phyloP scores from a whole-genome alignment of 768 basidiomycete genomes.

The Paxillus involutus region DNA sequence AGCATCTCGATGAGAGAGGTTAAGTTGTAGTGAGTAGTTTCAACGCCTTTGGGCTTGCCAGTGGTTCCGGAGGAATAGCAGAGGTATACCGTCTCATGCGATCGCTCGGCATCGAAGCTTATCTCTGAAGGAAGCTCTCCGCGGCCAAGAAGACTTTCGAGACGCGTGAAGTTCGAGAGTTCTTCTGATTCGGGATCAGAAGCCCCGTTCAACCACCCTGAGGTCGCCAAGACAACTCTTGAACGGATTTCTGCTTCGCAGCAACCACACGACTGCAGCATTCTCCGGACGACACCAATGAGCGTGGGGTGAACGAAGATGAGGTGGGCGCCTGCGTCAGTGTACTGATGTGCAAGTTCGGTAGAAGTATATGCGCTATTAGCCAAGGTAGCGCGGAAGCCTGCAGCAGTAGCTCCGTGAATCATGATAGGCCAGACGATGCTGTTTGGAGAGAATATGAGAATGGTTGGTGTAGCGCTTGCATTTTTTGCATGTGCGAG shows the following conservation, averaged over 20 bases:
- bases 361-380: constrained; percentile 68
- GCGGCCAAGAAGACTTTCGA: constrained; percentile 51
- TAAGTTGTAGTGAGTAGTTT: constrained; percentile 71
- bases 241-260: constrained; percentile 45
- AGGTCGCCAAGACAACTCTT: constrained; percentile 57
- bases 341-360: constrained; percentile 74
- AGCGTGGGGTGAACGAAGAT: constrained; percentile 68
- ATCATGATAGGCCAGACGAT: constrained; percentile 53
- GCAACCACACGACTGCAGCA: constrained; percentile 53
- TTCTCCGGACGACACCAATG: constrained; percentile 51
- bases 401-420: constrained; percentile 55
- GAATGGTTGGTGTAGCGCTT: constrained; percentile 41
- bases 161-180: constrained; percentile 33
- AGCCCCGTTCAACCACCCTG: constrained; percentile 42
- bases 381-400: constrained; percentile 66
- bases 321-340: constrained; percentile 61
- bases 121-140: constrained; percentile 54
- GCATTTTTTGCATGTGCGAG: constrained; percentile 50
- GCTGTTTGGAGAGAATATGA: constrained; percentile 72
- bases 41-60: constrained; percentile 73
- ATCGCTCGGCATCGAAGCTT: constrained; percentile 48
- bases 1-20: constrained; percentile 57
- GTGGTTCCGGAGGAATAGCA: constrained; percentile 75
- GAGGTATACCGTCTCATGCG: constrained; percentile 61
- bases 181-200: constrained; percentile 32